Percentiles rank a stretch among this genome's conserved stretches.
phyloP scores from a whole-genome alignment of 352 stramenopile genomes.

The Globisporangium radiosum region DNA sequence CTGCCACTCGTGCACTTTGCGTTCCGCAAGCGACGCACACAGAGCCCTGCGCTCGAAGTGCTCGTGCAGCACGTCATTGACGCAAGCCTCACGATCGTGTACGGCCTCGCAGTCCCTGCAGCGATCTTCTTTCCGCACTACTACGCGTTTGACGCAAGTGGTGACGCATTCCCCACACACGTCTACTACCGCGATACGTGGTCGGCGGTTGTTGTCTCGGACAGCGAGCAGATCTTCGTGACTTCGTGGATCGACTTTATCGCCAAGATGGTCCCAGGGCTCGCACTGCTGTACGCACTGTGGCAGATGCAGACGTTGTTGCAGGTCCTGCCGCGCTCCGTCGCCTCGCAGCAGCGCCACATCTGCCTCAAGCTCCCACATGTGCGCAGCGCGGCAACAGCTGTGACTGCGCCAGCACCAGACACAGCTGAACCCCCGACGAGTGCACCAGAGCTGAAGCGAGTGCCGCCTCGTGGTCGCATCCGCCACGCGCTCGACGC shows the following conservation, averaged over 20 bases:
- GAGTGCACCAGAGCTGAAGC: neutral
- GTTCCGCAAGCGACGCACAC: neutral
- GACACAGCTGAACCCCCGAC: neutral
- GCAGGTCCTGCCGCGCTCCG: constrained; percentile 3
- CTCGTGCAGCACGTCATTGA: constrained; percentile 12
- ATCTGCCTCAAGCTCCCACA: constrained; percentile 9
- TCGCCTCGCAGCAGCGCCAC: neutral
- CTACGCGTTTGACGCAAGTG: neutral
- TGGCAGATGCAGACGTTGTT: constrained; percentile 8
- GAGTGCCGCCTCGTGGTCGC: constrained; percentile 2
- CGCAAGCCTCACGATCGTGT: constrained; percentile 13
- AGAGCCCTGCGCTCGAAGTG: constrained; percentile 6
- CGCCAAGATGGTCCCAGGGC: constrained; percentile 9
- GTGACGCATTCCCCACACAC: neutral
- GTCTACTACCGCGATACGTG: constrained; percentile 14
- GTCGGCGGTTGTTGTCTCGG: neutral
- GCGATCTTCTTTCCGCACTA: constrained; percentile 7
- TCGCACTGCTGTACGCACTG: constrained; percentile 8
- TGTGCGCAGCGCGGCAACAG: neutral
- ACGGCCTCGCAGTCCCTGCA: constrained; percentile 11
- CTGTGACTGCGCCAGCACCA: neutral
- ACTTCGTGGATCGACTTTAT: constrained; percentile 12
- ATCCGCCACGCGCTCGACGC: constrained; percentile 8
- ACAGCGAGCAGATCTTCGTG: constrained; percentile 13
- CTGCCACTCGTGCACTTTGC: constrained; percentile 10